Evolutionary conservation across 1,139 yeast species (phyloP).

Genomic region (Hanseniaspora gamundiae): DNA sequence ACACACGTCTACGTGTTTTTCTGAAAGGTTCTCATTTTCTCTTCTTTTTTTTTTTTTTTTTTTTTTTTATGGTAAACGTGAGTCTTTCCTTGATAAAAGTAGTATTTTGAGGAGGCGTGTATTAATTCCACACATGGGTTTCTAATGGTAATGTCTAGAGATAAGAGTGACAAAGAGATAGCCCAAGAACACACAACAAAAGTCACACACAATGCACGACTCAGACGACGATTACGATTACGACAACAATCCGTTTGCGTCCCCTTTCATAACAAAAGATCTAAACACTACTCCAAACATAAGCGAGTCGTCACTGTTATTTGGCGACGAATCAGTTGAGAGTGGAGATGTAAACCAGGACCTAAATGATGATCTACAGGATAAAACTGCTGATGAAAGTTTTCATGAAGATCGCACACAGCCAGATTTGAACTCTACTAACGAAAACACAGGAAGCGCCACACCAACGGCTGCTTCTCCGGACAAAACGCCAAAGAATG

Average conservation of each 20-base stretch:
- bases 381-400: too few relatives aligned
- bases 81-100: too few relatives aligned
- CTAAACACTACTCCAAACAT: background rate
- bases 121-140: too few relatives aligned
- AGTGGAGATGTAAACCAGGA: background rate
- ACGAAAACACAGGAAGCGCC: too few relatives aligned
- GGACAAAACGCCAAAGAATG: too few relatives aligned
- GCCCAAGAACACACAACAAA: too few relatives aligned
- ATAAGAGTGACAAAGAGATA: background rate
- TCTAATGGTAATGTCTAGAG: too few relatives aligned
- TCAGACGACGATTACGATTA: constrained; percentile 10
- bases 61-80: background rate
- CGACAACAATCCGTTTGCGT: constrained; percentile 18
- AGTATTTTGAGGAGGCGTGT: too few relatives aligned
- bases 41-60: background rate
- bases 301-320: background rate
- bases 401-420: too few relatives aligned
- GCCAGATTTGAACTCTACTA: too few relatives aligned
- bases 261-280: constrained; percentile 10
- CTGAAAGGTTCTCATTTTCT: background rate
- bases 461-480: too few relatives aligned
- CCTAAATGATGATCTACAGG: background rate
- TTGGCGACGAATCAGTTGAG: background rate
- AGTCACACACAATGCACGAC: background rate
- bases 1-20: too few relatives aligned